Evolutionary conservation across 2,329 filamentous ascomycete genomes (phyloP).

Genomic region (Purpureocillium lavendulum): DNA sequence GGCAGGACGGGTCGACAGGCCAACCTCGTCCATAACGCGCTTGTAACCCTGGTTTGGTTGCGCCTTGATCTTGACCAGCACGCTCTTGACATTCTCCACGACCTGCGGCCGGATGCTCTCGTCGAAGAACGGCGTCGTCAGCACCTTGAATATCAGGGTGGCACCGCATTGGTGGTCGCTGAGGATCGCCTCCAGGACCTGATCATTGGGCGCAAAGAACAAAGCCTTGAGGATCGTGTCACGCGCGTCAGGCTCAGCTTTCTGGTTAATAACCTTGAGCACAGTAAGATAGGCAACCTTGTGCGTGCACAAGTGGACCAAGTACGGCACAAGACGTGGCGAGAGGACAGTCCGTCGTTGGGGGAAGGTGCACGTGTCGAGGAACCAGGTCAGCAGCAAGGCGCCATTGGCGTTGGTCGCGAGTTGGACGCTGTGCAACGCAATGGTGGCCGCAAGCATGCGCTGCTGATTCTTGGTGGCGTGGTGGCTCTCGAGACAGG

Average conservation of each 20-base stretch:
- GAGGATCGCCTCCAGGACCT: slow-evolving; percentile 81
- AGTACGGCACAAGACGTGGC: slow-evolving; percentile 81
- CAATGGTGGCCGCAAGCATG: slow-evolving; percentile 88
- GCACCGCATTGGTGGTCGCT: slow-evolving; percentile 87
- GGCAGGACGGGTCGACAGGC: slow-evolving; percentile 61
- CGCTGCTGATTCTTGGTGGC: slow-evolving; percentile 91
- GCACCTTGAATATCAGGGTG: slow-evolving; percentile 95
- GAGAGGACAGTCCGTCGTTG: slow-evolving; percentile 84
- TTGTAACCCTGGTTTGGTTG: slow-evolving; percentile 96
- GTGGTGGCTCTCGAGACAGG: slow-evolving; percentile 93
- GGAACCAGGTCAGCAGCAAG: slow-evolving; percentile 89
- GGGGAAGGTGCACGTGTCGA: slow-evolving; percentile 96
- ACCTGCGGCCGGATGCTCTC: slow-evolving; percentile 82
- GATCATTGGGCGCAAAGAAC: slow-evolving; percentile 84
- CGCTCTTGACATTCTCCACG: slow-evolving; percentile 83
- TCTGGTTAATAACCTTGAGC: slow-evolving; percentile 96
- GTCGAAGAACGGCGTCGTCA: slow-evolving; percentile 96
- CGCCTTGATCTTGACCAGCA: slow-evolving; percentile 83
- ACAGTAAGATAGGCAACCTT: slow-evolving; percentile 97
- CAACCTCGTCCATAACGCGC: slow-evolving; percentile 96
- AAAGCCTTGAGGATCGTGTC: slow-evolving; percentile 84
- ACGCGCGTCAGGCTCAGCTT: slow-evolving; percentile 84
- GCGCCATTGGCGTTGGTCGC: slow-evolving; percentile 96
- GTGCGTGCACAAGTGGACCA: slow-evolving; percentile 94
- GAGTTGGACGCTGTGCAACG: slow-evolving; percentile 92